Percentiles rank a stretch among this genome's conserved stretches.
These are phyloP conservation scores for Boletus patriciae DNA, from an alignment of 768 basidiomycete species.

Conservation along the genomic window DNA sequence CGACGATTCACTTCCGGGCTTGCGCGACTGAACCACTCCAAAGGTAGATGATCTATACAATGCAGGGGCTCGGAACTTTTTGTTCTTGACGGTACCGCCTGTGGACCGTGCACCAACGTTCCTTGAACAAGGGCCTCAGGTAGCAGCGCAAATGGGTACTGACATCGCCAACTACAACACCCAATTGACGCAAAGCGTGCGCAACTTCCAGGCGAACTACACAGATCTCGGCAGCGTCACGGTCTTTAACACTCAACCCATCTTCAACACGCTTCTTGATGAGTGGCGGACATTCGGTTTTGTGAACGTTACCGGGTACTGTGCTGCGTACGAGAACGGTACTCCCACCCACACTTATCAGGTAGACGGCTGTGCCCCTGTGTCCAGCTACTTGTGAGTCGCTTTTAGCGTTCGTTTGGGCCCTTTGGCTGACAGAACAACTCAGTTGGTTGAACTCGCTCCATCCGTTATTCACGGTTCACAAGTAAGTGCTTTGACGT, in stretches of 20 bases:
- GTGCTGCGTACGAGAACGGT: slow-evolving; percentile 58
- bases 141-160: slow-evolving; percentile 29
- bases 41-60: slow-evolving; percentile 24
- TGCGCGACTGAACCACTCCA: background rate
- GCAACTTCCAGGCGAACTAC: slow-evolving; percentile 43
- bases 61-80: slow-evolving; percentile 58
- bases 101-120: slow-evolving; percentile 58
- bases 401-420: background rate
- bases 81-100: slow-evolving; percentile 63
- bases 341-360: slow-evolving; percentile 54
- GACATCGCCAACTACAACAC: slow-evolving; percentile 52
- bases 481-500: slow-evolving; percentile 44
- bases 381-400: slow-evolving; percentile 64
- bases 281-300: slow-evolving; percentile 53
- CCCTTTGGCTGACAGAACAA: background rate
- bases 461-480: slow-evolving; percentile 63
- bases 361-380: slow-evolving; percentile 57
- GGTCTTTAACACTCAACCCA: slow-evolving; percentile 55
- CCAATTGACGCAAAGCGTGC: slow-evolving; percentile 41
- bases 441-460: slow-evolving; percentile 59
- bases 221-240: slow-evolving; percentile 44
- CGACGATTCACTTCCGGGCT: background rate
- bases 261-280: slow-evolving; percentile 60
- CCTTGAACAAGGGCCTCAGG: slow-evolving; percentile 36
- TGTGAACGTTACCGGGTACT: slow-evolving; percentile 58